Evolutionary conservation across 352 stramenopile species (phyloP).

Genomic region (Phytophthora hybrid): DNA sequence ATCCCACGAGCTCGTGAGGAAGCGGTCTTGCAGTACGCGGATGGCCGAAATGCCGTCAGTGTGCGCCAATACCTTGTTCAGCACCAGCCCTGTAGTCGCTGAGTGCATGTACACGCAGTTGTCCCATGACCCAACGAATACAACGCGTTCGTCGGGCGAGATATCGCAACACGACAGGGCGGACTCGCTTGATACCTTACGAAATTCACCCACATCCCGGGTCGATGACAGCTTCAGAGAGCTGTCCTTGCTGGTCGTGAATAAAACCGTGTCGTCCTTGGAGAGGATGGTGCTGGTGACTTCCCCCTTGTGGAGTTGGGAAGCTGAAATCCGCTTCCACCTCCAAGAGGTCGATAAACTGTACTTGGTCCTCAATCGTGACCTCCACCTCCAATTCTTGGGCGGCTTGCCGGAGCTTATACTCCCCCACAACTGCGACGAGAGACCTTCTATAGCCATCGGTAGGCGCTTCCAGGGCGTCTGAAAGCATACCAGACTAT

Average conservation of each 20-base stretch:
- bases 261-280: conserved; percentile 55
- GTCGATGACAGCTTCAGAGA: conserved; percentile 64
- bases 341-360: conserved; percentile 43
- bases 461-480: conserved; percentile 48
- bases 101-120: conserved; percentile 85
- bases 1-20: conserved; percentile 84
- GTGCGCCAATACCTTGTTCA: conserved; percentile 75
- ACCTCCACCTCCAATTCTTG: conserved; percentile 70
- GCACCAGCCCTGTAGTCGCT: conserved; percentile 50
- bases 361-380: conserved; percentile 47
- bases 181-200: conserved; percentile 41
- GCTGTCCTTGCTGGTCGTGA: conserved; percentile 77
- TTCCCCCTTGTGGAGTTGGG: conserved; percentile 62
- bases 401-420: conserved; percentile 43
- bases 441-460: conserved; percentile 43
- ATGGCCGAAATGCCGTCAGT: conserved; percentile 78
- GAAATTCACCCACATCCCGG: conserved; percentile 35
- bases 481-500: conserved; percentile 60
- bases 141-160: conserved; percentile 65
- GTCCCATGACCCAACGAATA: conserved; percentile 80
- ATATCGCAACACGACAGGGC: conserved; percentile 78
- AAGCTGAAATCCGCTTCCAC: conserved; percentile 58
- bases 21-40: conserved; percentile 59
- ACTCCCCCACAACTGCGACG: conserved; percentile 44
- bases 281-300: conserved; percentile 73